Evolutionary conservation across 805 yeast species (phyloP).

Genomic region (Hanseniaspora hatyaiensis): DNA sequence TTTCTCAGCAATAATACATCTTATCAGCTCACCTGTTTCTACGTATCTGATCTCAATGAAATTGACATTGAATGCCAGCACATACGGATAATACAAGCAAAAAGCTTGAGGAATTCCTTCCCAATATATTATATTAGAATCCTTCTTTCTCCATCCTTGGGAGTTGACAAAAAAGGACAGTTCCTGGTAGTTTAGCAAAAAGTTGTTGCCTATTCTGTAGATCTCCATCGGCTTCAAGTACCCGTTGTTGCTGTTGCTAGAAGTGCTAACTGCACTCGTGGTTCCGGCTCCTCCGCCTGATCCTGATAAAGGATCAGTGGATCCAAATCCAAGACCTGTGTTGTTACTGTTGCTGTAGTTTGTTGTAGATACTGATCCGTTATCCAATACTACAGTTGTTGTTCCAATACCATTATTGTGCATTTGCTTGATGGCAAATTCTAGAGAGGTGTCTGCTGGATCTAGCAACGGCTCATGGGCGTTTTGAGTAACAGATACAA

Average conservation of each 20-base stretch:
- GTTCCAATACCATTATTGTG: conserved; percentile 15
- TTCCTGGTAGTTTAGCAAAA: conserved; percentile 77
- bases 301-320: conserved; percentile 25
- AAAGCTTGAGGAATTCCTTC: conserved; percentile 90
- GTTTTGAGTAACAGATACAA: conserved; percentile 72
- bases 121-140: conserved; percentile 92
- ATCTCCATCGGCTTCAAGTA: conserved; percentile 75
- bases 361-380: conserved; percentile 6
- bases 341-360: background rate
- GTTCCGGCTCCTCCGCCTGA: background rate
- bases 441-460: conserved; percentile 96
- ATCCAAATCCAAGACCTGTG: conserved; percentile 2
- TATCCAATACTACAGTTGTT: conserved; percentile 12
- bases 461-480: conserved; percentile 82
- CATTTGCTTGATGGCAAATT: conserved; percentile 63
- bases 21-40: conserved; percentile 62
- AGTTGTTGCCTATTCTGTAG: conserved; percentile 79
- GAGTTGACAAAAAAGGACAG: conserved; percentile 88
- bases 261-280: conserved; percentile 8
- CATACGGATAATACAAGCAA: conserved; percentile 87
- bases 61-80: conserved; percentile 77
- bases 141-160: conserved; percentile 92
- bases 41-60: conserved; percentile 89
- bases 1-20: conserved; percentile 87
- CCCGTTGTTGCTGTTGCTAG: conserved; percentile 12